Evolutionary conservation across 257 asterid genomes (phyloP), one percentile per base, ranked within the genome.

Genomic region (Mitragyna speciosa): DNA sequence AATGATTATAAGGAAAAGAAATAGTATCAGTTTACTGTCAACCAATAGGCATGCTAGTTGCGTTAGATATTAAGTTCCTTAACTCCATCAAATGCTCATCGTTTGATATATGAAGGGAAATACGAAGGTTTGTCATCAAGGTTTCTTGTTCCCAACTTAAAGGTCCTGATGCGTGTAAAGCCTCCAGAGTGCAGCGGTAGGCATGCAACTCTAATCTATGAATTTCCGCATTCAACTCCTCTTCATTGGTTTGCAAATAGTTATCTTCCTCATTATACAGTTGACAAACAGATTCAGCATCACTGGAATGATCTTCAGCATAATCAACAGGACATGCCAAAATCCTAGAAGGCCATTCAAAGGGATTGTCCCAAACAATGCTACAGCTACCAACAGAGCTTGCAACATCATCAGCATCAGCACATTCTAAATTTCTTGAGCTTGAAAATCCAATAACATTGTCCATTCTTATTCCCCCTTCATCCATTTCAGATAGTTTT

Each of bases 101-200:
- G 47, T 85, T 85, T 72, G 91, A 83, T 74, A 87, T 87, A 83
- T 87, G 86, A 70, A 87, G 91, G 49, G 84, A 84, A n/a, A 85
- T 85, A 75, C 91, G 91, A 56, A 87, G 89, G 76, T 87, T 85
- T 78, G 91, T 85, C 59, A 87, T 73, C 87, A 87, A 77, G 39
- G 87, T 72, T 85, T 87, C 91, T 67, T 85, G 86, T 82, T 85
- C 91, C 91, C 91, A 87, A 79, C 89, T 87, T 78, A 87, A 82
- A 48, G 91, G 91, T 77, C 91, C 91, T 24, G 82, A 87, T 64
- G 91, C 91, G 83, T 83, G 84, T 82, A 87, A 83, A 63, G 89
- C 91, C 89, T 76, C 87, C 87, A 87, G 73, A 36, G 89, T 87
- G 76, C 86, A 74, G 54, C 89, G 87, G 71, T 87, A 87, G 63